Percentiles rank a stretch among this genome's conserved stretches.
phyloP scores from a whole-genome alignment of 352 stramenopile genomes.

The Achlya hypogyna region DNA sequence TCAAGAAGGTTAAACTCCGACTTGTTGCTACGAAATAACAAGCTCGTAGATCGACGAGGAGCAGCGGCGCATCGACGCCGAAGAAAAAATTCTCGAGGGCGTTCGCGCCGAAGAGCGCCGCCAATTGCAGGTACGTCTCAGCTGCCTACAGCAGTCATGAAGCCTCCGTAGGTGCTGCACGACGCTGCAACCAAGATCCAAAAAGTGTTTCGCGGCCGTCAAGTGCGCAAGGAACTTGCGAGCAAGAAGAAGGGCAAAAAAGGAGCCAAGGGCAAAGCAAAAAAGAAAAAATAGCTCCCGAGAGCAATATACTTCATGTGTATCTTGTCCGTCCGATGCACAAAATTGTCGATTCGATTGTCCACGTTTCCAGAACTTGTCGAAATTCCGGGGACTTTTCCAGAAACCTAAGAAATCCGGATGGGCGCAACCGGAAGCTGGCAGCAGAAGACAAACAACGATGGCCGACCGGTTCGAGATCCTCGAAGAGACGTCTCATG shows the following conservation, averaged over 20 bases:
- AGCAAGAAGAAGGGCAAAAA: conserved; percentile 71
- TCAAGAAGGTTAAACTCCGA: conserved; percentile 50
- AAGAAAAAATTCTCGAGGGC: conserved; percentile 63
- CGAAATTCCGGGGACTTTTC: neutral
- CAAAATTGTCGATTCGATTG: no score
- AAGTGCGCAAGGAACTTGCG: conserved; percentile 55
- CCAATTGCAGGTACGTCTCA: conserved; percentile 49
- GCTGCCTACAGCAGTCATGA: neutral
- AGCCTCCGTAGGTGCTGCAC: conserved; percentile 42
- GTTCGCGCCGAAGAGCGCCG: conserved; percentile 59
- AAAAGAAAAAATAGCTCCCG: conserved; percentile 18
- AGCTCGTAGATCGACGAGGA: conserved; percentile 67
- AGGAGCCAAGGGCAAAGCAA: conserved; percentile 48
- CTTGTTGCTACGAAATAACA: neutral
- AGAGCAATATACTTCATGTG: no score
- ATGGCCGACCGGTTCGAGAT: conserved; percentile 58
- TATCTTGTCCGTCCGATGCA: no score
- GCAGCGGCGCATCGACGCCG: conserved; percentile 69
- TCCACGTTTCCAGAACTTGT: no score
- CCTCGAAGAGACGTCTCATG: conserved; percentile 78
- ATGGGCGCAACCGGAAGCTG: neutral
- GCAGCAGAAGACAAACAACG: neutral
- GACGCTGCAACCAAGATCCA: conserved; percentile 67
- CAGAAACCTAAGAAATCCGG: neutral
- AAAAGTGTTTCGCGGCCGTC: conserved; percentile 65